These are phyloP conservation scores for Neocatenulostroma microsporum DNA, from an alignment of 2,329 filamentous ascomycete genomes.

Conservation along the genomic window DNA sequence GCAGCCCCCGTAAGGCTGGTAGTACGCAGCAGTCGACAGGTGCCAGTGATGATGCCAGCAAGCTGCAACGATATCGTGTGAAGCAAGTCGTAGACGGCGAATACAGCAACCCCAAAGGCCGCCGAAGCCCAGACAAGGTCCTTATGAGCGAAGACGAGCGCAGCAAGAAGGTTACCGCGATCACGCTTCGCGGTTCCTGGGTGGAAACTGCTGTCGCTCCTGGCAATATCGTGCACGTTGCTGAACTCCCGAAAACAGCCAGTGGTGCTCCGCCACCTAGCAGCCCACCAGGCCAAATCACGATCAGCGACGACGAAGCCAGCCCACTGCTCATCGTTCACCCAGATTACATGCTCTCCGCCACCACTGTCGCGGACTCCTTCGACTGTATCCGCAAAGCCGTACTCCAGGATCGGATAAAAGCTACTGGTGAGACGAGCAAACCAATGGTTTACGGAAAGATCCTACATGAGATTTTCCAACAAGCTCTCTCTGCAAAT, in stretches of 20 bases:
- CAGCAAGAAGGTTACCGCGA: constrained; percentile 55
- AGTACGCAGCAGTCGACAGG: constrained; percentile 5
- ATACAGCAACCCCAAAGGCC: constrained; percentile 57
- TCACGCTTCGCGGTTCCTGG: constrained; percentile 81
- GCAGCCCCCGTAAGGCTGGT: constrained; percentile 12
- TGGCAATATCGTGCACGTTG: constrained; percentile 72
- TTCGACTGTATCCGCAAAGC: constrained; percentile 86
- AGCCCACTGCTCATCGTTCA: constrained; percentile 71
- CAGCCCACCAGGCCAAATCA: constrained; percentile 55
- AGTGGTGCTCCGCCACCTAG: constrained; percentile 10
- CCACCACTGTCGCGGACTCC: constrained; percentile 93
- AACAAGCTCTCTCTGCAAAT: constrained; percentile 78
- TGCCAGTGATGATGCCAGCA: constrained; percentile 1
- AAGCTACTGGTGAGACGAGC: constrained; percentile 73
- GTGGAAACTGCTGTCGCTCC: constrained; percentile 66
- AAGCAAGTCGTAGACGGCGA: constrained; percentile 63
- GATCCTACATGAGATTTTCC: constrained; percentile 90
- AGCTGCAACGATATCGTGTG: constrained; percentile 60
- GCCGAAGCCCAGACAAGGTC: constrained; percentile 55
- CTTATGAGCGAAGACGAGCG: constrained; percentile 75
- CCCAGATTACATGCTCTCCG: constrained; percentile 89
- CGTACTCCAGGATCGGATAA: constrained; percentile 89
- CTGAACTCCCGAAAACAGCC: neutral
- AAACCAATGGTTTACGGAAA: constrained; percentile 84
- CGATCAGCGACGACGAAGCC: constrained; percentile 66